phyloP scores from a whole-genome alignment of 441 rosid genomes.

The Biscutella auriculata region DNA sequence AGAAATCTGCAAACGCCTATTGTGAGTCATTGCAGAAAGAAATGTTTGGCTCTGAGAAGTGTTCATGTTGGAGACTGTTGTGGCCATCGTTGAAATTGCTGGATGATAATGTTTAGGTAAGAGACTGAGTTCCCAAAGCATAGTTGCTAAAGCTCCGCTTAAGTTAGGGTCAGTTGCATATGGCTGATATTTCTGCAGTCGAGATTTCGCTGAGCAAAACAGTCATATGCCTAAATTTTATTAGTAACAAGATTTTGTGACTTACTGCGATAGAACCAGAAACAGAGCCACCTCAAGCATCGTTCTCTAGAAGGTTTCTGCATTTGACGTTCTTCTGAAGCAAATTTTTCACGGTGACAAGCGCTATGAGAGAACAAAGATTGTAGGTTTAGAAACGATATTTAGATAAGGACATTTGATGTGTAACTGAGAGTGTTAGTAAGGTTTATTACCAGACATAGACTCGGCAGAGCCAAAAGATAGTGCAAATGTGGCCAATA shows the following conservation, averaged over 20 bases:
- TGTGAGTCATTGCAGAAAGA: constrained; percentile 40
- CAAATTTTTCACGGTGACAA: constrained; percentile 71
- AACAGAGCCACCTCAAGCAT: constrained; percentile 97
- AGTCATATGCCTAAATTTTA: too few species aligned
- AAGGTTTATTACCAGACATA: constrained; percentile 58
- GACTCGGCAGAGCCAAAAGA: constrained; percentile 81
- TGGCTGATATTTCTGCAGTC: constrained; percentile 69
- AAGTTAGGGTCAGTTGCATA: constrained; percentile 68
- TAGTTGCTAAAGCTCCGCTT: constrained; percentile 87
- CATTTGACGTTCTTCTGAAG: constrained; percentile 80
- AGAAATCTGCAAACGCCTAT: constrained; percentile 51
- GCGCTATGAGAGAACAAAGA: constrained; percentile 31
- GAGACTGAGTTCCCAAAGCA: constrained; percentile 89
- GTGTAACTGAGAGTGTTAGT: neutral
- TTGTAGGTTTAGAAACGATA: neutral
- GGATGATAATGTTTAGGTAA: constrained; percentile 76
- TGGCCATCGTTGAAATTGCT: constrained; percentile 44
- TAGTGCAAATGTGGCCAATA: constrained; percentile 71
- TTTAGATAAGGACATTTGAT: neutral
- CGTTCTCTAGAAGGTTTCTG: constrained; percentile 85
- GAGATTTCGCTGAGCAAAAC: too few species aligned
- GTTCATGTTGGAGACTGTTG: constrained; percentile 52
- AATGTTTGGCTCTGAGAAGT: constrained; percentile 47
- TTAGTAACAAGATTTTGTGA: neutral
- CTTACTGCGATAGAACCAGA: constrained; percentile 78